phyloP scores from a whole-genome alignment of 495 filamentous ascomycete species.

The Cercophora sp. region DNA sequence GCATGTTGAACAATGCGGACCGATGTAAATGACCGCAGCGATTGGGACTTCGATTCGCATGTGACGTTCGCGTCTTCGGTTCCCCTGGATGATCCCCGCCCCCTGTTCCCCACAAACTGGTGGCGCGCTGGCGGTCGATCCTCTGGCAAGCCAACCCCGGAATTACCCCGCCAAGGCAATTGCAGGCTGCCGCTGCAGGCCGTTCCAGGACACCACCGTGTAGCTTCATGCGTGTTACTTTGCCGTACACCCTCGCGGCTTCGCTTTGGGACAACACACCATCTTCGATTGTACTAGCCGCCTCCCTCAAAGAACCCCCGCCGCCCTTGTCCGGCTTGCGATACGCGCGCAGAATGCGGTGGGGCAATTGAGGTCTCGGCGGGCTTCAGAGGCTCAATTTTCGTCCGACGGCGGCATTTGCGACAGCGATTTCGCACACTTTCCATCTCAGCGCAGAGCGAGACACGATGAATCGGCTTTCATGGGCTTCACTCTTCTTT shows the following conservation, averaged over 20 bases:
- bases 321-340: not conserved
- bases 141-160: too few relatives aligned
- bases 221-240: not conserved
- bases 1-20: not conserved
- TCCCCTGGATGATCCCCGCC: not conserved
- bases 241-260: not conserved
- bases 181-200: not conserved
- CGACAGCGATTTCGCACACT: too few relatives aligned
- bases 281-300: too few relatives aligned
- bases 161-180: too few relatives aligned
- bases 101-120: conserved; percentile 4
- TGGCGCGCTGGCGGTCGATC: too few relatives aligned
- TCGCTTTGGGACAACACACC: conserved; percentile 1
- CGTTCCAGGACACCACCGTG: not conserved
- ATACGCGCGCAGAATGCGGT: not conserved
- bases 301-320: too few relatives aligned
- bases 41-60: too few relatives aligned
- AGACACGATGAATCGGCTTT: conserved; percentile 11
- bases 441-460: too few relatives aligned
- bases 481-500: conserved; percentile 15
- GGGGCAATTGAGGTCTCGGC: too few relatives aligned
- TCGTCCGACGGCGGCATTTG: too few relatives aligned
- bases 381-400: too few relatives aligned
- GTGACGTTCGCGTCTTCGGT: not conserved
- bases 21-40: not conserved